A percentile compares a stretch with the other conserved stretches of the same genome.
Evolutionary conservation across 1,284 basidiomycete species (phyloP).

Genomic region (Wallemia hederae): DNA sequence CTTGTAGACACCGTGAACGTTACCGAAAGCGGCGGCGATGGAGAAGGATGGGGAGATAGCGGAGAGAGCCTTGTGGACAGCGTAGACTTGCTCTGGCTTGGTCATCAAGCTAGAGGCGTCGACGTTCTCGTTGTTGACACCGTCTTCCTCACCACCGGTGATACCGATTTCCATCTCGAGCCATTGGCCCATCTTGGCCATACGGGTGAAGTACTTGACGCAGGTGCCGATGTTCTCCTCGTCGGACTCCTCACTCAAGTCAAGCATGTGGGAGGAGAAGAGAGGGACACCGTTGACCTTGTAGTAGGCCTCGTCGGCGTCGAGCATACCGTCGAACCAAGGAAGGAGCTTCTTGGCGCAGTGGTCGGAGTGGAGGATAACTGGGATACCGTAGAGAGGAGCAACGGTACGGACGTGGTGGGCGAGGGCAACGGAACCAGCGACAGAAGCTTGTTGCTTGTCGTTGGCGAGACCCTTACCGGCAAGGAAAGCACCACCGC

Average conservation of each 20-base stretch:
- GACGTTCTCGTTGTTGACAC: slow-evolving; percentile 81
- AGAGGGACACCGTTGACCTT: slow-evolving; percentile 36
- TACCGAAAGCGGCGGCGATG: slow-evolving; percentile 87
- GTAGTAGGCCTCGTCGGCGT: slow-evolving; percentile 79
- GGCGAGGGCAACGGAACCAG: slow-evolving; percentile 72
- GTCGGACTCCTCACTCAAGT: slow-evolving; percentile 91
- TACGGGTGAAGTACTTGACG: slow-evolving; percentile 79
- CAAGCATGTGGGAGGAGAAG: slow-evolving; percentile 75
- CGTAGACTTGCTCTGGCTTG: slow-evolving; percentile 85
- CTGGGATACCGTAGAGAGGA: slow-evolving; percentile 77
- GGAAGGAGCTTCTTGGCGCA: slow-evolving; percentile 94
- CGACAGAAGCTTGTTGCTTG: slow-evolving; percentile 85
- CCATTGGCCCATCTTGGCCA: slow-evolving; percentile 79
- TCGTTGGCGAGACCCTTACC: slow-evolving; percentile 89
- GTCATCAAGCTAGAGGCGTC: slow-evolving; percentile 91
- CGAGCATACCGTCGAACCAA: slow-evolving; percentile 99
- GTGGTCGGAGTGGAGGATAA: slow-evolving; percentile 95
- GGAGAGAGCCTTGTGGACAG: slow-evolving; percentile 58
- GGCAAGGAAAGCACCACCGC: slow-evolving; percentile 83
- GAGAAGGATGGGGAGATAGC: slow-evolving; percentile 79
- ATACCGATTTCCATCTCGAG: slow-evolving; percentile 99
- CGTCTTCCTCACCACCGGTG: slow-evolving; percentile 97
- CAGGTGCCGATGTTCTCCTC: slow-evolving; percentile 89
- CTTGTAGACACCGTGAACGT: slow-evolving; percentile 90
- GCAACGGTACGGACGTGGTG: slow-evolving; percentile 72